These are phyloP conservation scores for Colletotrichum acutatum DNA, from an alignment of 2,329 filamentous ascomycete genomes.

Conservation along the genomic window DNA sequence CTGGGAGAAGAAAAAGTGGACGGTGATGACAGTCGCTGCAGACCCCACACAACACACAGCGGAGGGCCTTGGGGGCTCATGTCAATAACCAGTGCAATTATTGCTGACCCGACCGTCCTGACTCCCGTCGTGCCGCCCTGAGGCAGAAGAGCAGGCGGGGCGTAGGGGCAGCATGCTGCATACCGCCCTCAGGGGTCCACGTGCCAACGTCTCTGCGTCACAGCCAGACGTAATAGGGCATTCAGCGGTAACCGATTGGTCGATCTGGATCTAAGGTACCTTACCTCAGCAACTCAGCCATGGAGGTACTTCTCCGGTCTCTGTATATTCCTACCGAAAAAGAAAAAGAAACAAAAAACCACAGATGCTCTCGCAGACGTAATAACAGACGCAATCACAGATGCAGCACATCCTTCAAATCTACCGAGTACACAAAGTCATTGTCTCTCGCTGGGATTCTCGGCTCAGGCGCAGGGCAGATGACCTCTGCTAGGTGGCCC, in stretches of 20 bases:
- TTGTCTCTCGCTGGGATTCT: neutral
- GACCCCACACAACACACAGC: neutral
- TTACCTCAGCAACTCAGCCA: too few relatives aligned
- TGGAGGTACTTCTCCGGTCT: too few relatives aligned
- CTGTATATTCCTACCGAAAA: too few relatives aligned
- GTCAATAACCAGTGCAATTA: neutral
- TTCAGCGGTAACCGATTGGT: slow-evolving; percentile 8
- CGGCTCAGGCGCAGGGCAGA: neutral
- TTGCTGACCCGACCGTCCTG: neutral
- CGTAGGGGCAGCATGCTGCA: neutral
- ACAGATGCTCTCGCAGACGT: neutral
- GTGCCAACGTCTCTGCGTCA: slow-evolving; percentile 18
- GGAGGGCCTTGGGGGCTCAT: too few relatives aligned
- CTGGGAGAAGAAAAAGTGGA: neutral
- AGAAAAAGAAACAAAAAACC: too few relatives aligned
- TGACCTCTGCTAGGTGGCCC: slow-evolving; percentile 4
- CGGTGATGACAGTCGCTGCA: slow-evolving; percentile 25
- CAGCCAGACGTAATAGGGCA: slow-evolving; percentile 20
- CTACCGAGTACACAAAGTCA: too few relatives aligned
- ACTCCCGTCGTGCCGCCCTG: neutral
- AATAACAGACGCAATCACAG: neutral
- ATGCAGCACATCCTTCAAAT: too few relatives aligned
- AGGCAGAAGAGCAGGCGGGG: neutral
- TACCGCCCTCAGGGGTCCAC: slow-evolving; percentile 1
- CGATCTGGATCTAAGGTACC: neutral